These are phyloP conservation scores for Alternaria burnsii DNA, from an alignment of 2,329 filamentous ascomycete genomes.

Conservation along the genomic window DNA sequence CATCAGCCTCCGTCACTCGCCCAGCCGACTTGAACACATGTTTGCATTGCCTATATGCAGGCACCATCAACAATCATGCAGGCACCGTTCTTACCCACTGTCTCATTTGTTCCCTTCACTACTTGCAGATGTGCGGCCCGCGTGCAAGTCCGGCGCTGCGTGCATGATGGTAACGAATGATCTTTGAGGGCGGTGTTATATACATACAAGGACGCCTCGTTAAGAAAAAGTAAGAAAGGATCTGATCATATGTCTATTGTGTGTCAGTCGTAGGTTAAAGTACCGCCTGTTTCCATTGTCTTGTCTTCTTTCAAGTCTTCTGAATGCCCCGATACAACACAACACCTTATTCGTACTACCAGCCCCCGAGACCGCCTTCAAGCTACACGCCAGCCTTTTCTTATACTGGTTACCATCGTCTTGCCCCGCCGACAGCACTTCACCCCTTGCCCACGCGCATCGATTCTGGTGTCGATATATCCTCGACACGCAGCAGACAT, in stretches of 20 bases:
- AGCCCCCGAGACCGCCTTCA: constrained; percentile 30
- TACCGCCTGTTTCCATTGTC: constrained; percentile 21
- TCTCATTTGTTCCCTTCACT: constrained; percentile 29
- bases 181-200: constrained; percentile 22
- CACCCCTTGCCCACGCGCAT: constrained; percentile 30
- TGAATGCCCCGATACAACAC: constrained; percentile 35
- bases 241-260: constrained; percentile 19
- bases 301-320: constrained; percentile 12
- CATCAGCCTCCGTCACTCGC: constrained; percentile 42
- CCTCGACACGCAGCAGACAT: constrained; percentile 24
- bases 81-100: constrained; percentile 33
- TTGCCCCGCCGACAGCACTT: constrained; percentile 33
- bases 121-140: constrained; percentile 21
- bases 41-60: constrained; percentile 39
- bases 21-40: constrained; percentile 35
- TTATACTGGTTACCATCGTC: constrained; percentile 30
- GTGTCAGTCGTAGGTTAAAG: constrained; percentile 24
- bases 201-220: constrained; percentile 27
- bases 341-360: constrained; percentile 24
- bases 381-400: constrained; percentile 31
- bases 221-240: constrained; percentile 12
- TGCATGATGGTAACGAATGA: constrained; percentile 34
- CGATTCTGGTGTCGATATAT: constrained; percentile 24
- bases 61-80: constrained; percentile 41
- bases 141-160: constrained; percentile 22